Base-by-base conservation (phyloP, 352 stramenopile species). In the Globisporangium parvum region DNA sequence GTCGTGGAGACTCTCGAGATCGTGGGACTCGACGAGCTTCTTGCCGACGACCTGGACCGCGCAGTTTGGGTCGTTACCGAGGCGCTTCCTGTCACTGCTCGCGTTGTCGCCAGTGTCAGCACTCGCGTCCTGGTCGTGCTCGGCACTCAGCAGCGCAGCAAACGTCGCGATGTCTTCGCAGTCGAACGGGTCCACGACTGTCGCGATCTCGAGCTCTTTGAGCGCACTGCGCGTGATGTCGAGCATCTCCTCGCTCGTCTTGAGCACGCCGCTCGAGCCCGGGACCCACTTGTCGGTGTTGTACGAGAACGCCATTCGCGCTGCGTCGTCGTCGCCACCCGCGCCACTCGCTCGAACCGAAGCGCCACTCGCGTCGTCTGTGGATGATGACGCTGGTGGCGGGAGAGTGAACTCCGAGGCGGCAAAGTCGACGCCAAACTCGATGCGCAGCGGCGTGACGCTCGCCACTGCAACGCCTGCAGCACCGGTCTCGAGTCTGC, bases 201-300 rank as follows among this genome's bases (percentile, higher is more conserved):
- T 62, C 4, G 66, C 60, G 26, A 92, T 55, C n/a, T 78, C 62
- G 12, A 88, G 59, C 53, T 88, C 73, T 20, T 70, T 66, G 3
- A 88, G 58, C 42, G 50, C 79, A 52, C 63, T 77, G 20, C 67
- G 71, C 17, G 88, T 55, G 46, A 86, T 73, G 23, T 85, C 73
- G 18, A 86, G 47, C 57, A 90, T 57, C 39, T 90, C 81, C 20
- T 85, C 75, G 31, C 77, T 88, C 55, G 45, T 79, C 48, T 88
- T 78, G 31, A 86, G 39, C 8, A 59, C 50, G 0, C 71, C 76
- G 31, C 51, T 70, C 2, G 75, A 85, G 0, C 71, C 77, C 4
- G 67, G 41, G 17, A 85, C 61, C 81, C 81, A 89, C 47, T 78
- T 71, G 56, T 88, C 77, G 12, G 69, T 84, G 56, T 91, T 86